These are phyloP conservation scores for Fusarium agapanthi DNA, from an alignment of 2,329 filamentous ascomycete genomes.

Conservation along the genomic window DNA sequence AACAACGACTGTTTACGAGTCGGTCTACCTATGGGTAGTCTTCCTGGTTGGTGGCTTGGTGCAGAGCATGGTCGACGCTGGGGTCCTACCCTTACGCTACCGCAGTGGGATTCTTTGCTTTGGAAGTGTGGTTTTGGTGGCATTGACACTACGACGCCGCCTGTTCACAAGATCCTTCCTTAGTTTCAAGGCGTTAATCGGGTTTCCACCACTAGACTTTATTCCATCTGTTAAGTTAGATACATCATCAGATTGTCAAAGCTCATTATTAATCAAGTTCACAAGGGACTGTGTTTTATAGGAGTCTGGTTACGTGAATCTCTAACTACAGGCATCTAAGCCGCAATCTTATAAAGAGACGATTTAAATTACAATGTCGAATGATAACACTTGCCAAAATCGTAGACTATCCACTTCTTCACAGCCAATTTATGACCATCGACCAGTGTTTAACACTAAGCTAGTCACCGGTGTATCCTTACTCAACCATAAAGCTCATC, in stretches of 20 bases:
- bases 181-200: background rate
- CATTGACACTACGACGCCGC: background rate
- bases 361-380: background rate
- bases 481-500: no score
- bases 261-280: background rate
- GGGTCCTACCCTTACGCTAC: background rate
- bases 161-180: background rate
- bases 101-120: background rate
- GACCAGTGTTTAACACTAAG: fast-evolving
- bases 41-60: conserved; percentile 3
- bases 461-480: background rate
- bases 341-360: background rate
- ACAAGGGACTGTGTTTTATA: fast-evolving
- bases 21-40: background rate
- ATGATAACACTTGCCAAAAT: no score
- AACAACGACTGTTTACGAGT: background rate
- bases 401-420: background rate
- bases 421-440: fast-evolving
- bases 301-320: no score
- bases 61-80: background rate
- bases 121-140: background rate
- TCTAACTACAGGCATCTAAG: fast-evolving
- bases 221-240: fast-evolving
- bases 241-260: background rate
- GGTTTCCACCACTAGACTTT: fast-evolving